Evolutionary conservation across 140 eudicot genomes (phyloP).

Genomic region (Bidens hawaiensis): DNA sequence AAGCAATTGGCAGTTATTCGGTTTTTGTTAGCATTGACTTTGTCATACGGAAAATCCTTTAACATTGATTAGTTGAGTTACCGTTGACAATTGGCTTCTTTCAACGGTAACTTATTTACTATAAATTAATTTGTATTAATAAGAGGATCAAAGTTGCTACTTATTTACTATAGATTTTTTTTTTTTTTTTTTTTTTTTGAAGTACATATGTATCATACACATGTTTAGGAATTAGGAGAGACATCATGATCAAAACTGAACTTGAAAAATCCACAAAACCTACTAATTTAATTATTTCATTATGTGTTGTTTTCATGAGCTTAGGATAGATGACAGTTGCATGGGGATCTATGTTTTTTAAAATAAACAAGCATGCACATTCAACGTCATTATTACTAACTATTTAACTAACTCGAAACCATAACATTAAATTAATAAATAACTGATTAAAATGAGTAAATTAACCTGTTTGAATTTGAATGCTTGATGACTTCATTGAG

Average conservation of each 20-base stretch:
- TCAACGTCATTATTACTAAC: neutral
- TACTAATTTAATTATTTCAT: neutral
- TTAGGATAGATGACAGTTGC: constrained; percentile 10
- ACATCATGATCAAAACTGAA: constrained; percentile 15
- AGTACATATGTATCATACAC: no score
- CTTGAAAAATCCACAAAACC: neutral
- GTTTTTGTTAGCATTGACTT: no score
- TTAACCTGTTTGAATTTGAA: neutral
- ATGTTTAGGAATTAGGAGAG: constrained; percentile 11
- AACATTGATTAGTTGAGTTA: no score
- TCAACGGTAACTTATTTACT: no score
- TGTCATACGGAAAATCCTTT: no score
- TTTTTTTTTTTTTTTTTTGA: no score
- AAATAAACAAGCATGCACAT: constrained; percentile 21
- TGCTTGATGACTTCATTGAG: neutral
- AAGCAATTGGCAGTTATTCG: no score
- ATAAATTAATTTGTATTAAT: no score
- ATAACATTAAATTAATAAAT: neutral
- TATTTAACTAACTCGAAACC: constrained; percentile 19
- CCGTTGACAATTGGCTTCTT: no score
- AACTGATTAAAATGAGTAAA: constrained; percentile 1
- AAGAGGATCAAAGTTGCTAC: no score
- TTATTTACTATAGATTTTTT: no score
- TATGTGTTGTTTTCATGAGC: constrained; percentile 8
- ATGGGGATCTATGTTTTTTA: constrained; percentile 23